These are phyloP conservation scores for Mucor mucedo DNA, from an alignment of 371 early-diverging fungal genomes.

Conservation along the genomic window DNA sequence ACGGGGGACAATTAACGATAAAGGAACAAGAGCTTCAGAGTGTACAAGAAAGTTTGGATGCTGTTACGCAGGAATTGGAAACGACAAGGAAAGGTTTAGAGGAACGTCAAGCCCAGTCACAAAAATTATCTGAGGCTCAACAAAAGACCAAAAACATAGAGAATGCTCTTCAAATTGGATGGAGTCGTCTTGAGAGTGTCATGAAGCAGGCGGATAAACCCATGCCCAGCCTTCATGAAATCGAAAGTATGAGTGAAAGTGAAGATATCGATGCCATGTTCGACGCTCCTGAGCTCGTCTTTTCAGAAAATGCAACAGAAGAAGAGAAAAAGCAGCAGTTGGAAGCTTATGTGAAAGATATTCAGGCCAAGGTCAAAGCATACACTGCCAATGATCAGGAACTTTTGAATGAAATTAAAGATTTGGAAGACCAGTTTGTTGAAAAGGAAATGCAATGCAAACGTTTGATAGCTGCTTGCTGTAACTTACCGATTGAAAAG, in stretches of 20 bases:
- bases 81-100: conserved; percentile 67
- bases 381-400: conserved; percentile 52
- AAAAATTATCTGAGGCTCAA: conserved; percentile 62
- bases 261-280: conserved; percentile 34
- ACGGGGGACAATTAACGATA: conserved; percentile 61
- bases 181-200: conserved; percentile 22
- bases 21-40: conserved; percentile 67
- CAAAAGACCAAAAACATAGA: conserved; percentile 59
- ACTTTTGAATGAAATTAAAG: conserved; percentile 45
- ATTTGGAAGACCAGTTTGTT: conserved; percentile 38
- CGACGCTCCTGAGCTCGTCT: conserved; percentile 9
- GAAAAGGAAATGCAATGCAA: conserved; percentile 72
- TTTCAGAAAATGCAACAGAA: conserved; percentile 17
- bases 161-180: conserved; percentile 42
- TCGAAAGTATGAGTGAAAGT: conserved; percentile 28
- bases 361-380: conserved; percentile 48
- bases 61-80: conserved; percentile 69
- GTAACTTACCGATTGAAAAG: conserved; percentile 67
- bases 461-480: conserved; percentile 79
- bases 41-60: conserved; percentile 63
- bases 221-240: conserved; percentile 10
- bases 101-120: conserved; percentile 50
- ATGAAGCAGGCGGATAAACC: conserved; percentile 23
- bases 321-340: conserved; percentile 29
- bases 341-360: conserved; percentile 9